Percentiles rank a stretch among this genome's conserved stretches.
phyloP scores from a whole-genome alignment of 495 filamentous ascomycete species.

The Clavariopsis aquatica region DNA sequence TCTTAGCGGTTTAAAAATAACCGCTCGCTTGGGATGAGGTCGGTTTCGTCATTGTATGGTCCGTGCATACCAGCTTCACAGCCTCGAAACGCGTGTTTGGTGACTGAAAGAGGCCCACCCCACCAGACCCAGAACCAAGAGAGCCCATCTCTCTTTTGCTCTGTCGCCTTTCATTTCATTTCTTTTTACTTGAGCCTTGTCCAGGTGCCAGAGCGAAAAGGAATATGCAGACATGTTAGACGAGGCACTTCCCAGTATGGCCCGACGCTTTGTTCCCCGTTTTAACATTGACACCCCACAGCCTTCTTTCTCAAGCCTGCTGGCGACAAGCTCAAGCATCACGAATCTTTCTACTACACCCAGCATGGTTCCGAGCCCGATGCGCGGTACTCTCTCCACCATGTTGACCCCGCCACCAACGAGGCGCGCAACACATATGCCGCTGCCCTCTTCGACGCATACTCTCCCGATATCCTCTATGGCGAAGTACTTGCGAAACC shows the following conservation, averaged over 20 bases:
- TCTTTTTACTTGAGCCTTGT: not conserved
- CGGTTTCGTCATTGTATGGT: constrained; percentile 1
- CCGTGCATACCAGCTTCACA: not conserved
- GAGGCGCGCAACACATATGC: constrained; percentile 80
- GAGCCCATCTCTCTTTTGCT: too few species aligned
- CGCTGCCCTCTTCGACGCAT: constrained; percentile 79
- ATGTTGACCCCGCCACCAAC: constrained; percentile 68
- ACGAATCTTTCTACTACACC: constrained; percentile 66
- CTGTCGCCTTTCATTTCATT: too few species aligned
- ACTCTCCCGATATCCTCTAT: constrained; percentile 76
- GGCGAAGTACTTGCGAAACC: constrained; percentile 84
- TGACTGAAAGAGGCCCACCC: not conserved
- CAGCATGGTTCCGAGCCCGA: constrained; percentile 78
- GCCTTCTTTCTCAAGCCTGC: constrained; percentile 65
- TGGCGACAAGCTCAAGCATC: constrained; percentile 53
- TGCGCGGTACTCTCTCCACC: constrained; percentile 75
- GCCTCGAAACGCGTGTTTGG: constrained; percentile 31
- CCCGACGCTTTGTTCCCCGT: not conserved
- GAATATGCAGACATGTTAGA: constrained; percentile 69
- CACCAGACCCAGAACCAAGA: not conserved
- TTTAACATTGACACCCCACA: constrained; percentile 40
- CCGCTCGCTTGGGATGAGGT: not conserved
- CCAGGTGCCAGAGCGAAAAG: not conserved
- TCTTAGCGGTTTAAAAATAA: not conserved
- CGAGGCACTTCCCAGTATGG: constrained; percentile 84